These are phyloP conservation scores for Gracilaria caudata DNA, from an alignment of 23 red algal genomes.

Conservation along the genomic window DNA sequence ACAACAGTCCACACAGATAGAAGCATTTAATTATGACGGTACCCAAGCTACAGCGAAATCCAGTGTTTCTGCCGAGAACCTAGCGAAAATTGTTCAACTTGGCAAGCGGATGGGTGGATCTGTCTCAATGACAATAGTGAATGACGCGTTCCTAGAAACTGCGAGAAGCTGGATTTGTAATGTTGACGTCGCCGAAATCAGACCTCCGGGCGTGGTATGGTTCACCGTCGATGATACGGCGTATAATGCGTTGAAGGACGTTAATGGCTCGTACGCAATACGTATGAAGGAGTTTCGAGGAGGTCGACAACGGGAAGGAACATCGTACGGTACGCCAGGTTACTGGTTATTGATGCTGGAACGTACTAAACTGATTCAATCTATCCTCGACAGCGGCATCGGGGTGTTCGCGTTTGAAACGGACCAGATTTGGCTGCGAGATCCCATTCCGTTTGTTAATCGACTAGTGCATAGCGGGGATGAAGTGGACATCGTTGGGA, in stretches of 20 bases:
- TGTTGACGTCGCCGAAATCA: constrained; percentile 65
- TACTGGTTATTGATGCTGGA: constrained; percentile 85
- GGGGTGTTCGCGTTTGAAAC: constrained; percentile 78
- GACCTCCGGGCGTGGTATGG: constrained; percentile 81
- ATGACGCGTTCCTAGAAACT: constrained; percentile 65
- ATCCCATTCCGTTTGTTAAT: constrained; percentile 71
- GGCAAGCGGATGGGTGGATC: constrained; percentile 40
- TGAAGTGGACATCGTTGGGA: constrained; percentile 82
- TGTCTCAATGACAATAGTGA: constrained; percentile 77
- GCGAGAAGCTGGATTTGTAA: constrained; percentile 82
- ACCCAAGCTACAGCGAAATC: not conserved
- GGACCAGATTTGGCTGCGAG: constrained; percentile 74
- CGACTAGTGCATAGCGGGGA: constrained; percentile 62
- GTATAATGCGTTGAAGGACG: constrained; percentile 31
- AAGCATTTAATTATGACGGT: constrained; percentile 55
- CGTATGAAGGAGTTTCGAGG: constrained; percentile 63
- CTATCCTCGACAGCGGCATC: constrained; percentile 58
- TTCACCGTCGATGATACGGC: constrained; percentile 64
- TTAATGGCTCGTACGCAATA: constrained; percentile 52
- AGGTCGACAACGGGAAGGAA: constrained; percentile 47
- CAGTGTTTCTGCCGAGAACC: constrained; percentile 23
- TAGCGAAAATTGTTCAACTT: constrained; percentile 51
- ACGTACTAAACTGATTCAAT: constrained; percentile 71
- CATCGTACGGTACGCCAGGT: constrained; percentile 71
- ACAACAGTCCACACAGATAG: constrained; percentile 1